phyloP scores from a whole-genome alignment of 331 rosid species.

The Quercus tomentella region DNA sequence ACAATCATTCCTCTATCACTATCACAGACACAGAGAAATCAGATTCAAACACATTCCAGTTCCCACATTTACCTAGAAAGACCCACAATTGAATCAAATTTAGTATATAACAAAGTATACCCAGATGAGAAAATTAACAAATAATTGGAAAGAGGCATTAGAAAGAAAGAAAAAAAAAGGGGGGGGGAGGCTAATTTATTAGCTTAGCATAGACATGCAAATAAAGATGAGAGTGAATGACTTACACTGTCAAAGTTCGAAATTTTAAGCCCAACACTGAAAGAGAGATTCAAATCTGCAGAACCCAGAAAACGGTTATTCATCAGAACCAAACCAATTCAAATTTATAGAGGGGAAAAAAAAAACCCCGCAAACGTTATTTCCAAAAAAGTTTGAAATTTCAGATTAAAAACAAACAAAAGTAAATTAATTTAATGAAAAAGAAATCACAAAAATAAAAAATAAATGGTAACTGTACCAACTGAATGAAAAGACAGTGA shows the following conservation, averaged over 20 bases:
- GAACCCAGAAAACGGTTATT: constrained; percentile 22
- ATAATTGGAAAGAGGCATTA: background rate
- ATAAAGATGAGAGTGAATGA: background rate
- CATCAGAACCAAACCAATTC: constrained; percentile 1
- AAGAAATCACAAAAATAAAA: background rate
- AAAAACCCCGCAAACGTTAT: constrained; percentile 11
- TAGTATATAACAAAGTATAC: background rate
- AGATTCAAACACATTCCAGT: background rate
- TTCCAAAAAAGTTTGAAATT: constrained; percentile 14
- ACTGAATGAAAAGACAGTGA: constrained; percentile 25
- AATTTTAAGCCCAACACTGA: constrained; percentile 2
- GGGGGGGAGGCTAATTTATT: no score
- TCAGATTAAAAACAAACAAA: background rate
- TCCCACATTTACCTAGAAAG: background rate
- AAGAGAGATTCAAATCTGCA: constrained; percentile 11
- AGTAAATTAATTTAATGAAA: background rate
- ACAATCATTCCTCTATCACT: background rate
- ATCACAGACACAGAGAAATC: background rate
- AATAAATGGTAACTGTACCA: background rate
- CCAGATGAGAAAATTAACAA: constrained; percentile 2
- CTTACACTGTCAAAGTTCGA: constrained; percentile 10
- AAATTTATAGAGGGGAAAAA: constrained; percentile 17
- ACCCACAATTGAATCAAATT: background rate
- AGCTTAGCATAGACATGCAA: background rate
- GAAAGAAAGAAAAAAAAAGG: no score